Base-by-base conservation (phyloP, 2,329 filamentous ascomycete species). In the Epichloe gansuensis region DNA sequence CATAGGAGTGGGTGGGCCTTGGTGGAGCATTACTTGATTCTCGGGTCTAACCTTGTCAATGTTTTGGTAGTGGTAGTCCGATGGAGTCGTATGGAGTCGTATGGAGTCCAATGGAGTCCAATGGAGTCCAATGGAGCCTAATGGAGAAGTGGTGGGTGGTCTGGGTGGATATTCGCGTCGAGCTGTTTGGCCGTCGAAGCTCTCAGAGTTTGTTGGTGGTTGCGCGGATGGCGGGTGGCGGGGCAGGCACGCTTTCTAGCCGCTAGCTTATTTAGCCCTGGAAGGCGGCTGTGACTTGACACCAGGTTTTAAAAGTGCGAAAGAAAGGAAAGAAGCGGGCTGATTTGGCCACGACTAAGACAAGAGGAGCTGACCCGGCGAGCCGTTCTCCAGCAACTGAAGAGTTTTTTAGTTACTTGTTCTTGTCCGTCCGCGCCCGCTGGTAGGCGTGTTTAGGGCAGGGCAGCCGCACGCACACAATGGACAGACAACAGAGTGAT, bases 211-310 rank as follows among this genome's bases (percentile, higher is more conserved):
- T 21, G 13, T 41, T 39, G 15, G 39, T 39, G 46, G 31, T 51
- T 43, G 44, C 6, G 43, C 38, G 50, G 13, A 42, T 39, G 41
- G 50, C 50, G 50, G 17, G 49, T 44, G 41, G 50, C 50, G 50
- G 41, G 40, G 31, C 40, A 38, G 31, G 27, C 40, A 44, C 48
- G 40, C 21, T 50, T 27, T 17, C 40, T 42, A 31, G 17, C 40
- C 48, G 40, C 48, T 50, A 50, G 40, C 50, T 15, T 38, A 21
- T 17, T 34, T 48, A 15, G 38, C 25, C 39, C 2, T 21, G 46
- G 17, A 21, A 47, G 44, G 44, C 50, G 50, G 45, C 50, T 50
- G 23, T 48, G 51, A 52, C 50, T 44, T 48, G 11, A 21, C 23
- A 23, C 45, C 45, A 49, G 51, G 51, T 13, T 34, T 41, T 40